Conservation (phyloP, 345 rosid species). For the Citrus australasica region DNA sequence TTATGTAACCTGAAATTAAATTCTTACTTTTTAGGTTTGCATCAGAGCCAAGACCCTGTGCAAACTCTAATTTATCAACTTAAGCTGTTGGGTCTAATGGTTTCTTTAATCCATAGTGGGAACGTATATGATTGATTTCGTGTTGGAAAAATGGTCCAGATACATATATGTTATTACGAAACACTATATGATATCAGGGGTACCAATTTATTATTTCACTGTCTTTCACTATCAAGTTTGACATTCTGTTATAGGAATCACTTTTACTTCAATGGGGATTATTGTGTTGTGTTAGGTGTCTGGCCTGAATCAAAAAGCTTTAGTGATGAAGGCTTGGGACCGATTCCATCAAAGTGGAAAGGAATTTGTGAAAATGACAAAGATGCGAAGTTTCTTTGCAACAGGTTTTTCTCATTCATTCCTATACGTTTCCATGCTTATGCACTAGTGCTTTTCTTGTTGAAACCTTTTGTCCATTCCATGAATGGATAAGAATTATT, state of each 20-base stretch:
- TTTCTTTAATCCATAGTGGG: too few species aligned
- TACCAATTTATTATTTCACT: not conserved
- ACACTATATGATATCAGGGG: not conserved
- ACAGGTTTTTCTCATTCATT: constrained; percentile 36
- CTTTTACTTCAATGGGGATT: not conserved
- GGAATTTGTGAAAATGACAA: constrained; percentile 69
- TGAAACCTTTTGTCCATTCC: not conserved
- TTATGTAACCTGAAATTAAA: not conserved
- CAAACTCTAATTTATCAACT: too few species aligned
- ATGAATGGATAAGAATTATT: not conserved
- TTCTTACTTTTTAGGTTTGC: too few species aligned
- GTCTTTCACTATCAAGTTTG: not conserved
- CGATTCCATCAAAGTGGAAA: constrained; percentile 80
- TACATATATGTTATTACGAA: not conserved
- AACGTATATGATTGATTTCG: too few species aligned
- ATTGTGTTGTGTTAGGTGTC: constrained; percentile 43
- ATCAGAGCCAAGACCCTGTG: too few species aligned
- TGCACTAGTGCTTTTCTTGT: not conserved
- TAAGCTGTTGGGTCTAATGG: too few species aligned
- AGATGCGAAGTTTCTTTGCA: constrained; percentile 58
- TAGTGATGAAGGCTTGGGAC: constrained; percentile 73
- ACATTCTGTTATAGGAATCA: not conserved
- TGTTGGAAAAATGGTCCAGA: not conserved
- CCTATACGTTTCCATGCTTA: not conserved
- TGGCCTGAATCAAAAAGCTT: constrained; percentile 97